Evolutionary conservation across 1,284 basidiomycete species (phyloP), one percentile per base, ranked within the genome.

Genomic region (Ceratobasidium papillatum): DNA sequence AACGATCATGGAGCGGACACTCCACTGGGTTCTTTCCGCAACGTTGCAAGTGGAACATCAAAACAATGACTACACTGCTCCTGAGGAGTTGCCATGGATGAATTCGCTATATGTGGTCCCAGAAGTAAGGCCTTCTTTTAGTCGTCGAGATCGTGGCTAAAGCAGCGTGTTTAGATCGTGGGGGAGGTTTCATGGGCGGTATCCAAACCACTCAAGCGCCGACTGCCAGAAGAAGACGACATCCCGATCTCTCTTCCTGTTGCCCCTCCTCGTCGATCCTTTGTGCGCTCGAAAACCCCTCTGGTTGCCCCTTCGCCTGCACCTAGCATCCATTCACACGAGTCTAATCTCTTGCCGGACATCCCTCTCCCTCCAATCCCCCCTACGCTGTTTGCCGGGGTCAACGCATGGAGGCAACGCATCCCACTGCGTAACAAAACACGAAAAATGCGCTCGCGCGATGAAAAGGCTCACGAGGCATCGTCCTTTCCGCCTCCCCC

Each of bases 21-120:
- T 72, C 14, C 69, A 72, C 45, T 72, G 69, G 69, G 69, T 72
- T 9, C 45, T 72, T 34, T 72, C 69, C 12, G 69, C 69, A 72
- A 72, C 69, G 27, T 62, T 72, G 56, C 69, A 72, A 38, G 7
- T 56, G 4, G 69, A 72, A 27, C 69, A 72, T 51, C 56, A 62
- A 51, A 54, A 45, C n/a, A 72, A 72, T n/a, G 47, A 30, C 14
- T 72, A 72, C 58, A 32, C 62, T 45, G 58, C 69, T 36, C 69
- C 69, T 4, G 58, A 43, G 56, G 69, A 72, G 25, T 30, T 72
- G 27, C 58, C 69, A 30, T 72, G 69, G 69, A 72, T 72, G 69
- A 51, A 38, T 41, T 72, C 69, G 27, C 69, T 72, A 27, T 72
- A 72, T 27, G 69, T 72, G 34, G 32, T 62, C 51, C 56, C 69